Evolutionary conservation across 768 basidiomycete genomes (phyloP), one percentile per base, ranked within the genome.

Genomic region (Panus rudis): DNA sequence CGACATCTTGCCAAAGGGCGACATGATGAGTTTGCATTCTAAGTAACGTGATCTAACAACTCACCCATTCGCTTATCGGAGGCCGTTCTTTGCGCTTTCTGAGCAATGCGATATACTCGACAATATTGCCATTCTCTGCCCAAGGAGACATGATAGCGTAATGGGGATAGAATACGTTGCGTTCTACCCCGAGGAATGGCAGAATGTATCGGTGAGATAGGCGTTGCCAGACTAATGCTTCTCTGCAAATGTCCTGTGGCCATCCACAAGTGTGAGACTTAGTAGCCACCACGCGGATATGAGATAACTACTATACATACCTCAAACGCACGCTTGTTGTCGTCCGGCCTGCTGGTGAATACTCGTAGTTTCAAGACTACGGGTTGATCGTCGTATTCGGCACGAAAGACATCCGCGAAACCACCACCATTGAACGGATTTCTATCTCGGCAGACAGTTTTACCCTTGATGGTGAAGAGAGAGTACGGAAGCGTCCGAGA

Each of bases 121-220:
- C n/a, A 4, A 47, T 44, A 21, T 33, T 42, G 3, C 46, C 46
- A 14, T 41, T 21, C 14, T 43, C 28, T 42, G 43, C 43, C 46
- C 46, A 47, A 14, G 40, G 27, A 12, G 46, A 47, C 5, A 47
- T 31, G 19, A 47, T 16, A 10, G 28, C 31, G 20, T 23, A 19
- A 6, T 34, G 14, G 4, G 22, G 22, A 4, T 20, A 25, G 13
- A 34, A 43, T 13, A 21, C 28, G 21, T 14, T 24, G 14, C 10
- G 25, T 23, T 43, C 42, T 17, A 43, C 21, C 10, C 42, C 42
- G n/a, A 43, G 33, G 31, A 43, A 43, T 12, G 20, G 23, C 10
- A 28, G 31, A 14, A 43, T 34, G 31, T 31, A 19, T 8, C 31
- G 31, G 19, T 43, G 42, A 5, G 31, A 24, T 24, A 43, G 33